Percentiles rank a stretch among this genome's conserved stretches.
Evolutionary conservation across 2,329 filamentous ascomycete genomes (phyloP).

Genomic region (Aspergillus aculeatus): DNA sequence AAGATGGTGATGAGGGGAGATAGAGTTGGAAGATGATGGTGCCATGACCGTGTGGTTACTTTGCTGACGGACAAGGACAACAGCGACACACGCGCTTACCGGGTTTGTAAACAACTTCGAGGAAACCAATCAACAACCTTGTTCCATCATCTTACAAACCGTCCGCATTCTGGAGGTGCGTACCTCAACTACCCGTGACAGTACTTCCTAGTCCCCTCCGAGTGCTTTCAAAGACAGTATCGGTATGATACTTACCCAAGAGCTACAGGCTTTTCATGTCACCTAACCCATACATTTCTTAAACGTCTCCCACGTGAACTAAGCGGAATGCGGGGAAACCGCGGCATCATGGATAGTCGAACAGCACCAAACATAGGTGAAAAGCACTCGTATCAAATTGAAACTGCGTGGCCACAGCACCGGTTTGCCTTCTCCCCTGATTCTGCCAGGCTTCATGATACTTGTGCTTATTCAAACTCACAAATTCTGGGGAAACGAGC

Average conservation of each 20-base stretch:
- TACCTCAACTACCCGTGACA: too few species aligned
- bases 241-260: too few species aligned
- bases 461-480: not conserved
- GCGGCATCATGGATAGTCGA: not conserved
- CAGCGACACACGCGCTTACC: slow-evolving; percentile 11
- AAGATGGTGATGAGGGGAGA: slow-evolving; percentile 1
- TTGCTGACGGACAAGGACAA: not conserved
- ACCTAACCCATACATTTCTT: not conserved
- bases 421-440: not conserved
- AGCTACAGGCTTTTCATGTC: not conserved
- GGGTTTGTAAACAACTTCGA: slow-evolving; percentile 10
- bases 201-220: too few species aligned
- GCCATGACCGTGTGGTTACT: not conserved
- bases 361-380: not conserved
- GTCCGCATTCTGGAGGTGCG: too few species aligned
- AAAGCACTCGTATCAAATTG: too few species aligned
- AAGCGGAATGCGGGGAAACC: slow-evolving; percentile 5
- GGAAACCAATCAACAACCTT: slow-evolving; percentile 10
- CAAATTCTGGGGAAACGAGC: not conserved
- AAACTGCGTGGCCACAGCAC: not conserved
- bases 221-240: too few species aligned
- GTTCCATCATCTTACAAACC: not conserved
- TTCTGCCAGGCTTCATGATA: not conserved
- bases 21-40: slow-evolving; percentile 7
- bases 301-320: not conserved